Evolutionary conservation across 2,329 filamentous ascomycete genomes (phyloP).

Genomic region (Arthroderma sp.): DNA sequence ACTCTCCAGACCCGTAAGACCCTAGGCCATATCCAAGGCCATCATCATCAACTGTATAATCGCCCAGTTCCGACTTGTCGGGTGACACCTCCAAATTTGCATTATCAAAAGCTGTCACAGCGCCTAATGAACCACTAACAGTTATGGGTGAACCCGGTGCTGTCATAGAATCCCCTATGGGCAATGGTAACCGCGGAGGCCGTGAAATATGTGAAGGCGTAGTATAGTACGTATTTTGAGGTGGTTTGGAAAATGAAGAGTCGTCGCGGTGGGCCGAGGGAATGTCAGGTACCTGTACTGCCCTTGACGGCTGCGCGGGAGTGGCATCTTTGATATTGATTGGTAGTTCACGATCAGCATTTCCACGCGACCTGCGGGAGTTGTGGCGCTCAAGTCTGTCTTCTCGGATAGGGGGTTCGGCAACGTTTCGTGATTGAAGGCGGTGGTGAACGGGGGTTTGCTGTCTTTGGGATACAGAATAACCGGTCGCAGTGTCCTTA

Average conservation of each 20-base stretch:
- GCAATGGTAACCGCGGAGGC: conserved; percentile 81
- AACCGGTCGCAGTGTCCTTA: conserved; percentile 30
- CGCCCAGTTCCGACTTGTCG: conserved; percentile 43
- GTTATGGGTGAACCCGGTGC: conserved; percentile 84
- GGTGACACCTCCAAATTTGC: conserved; percentile 34
- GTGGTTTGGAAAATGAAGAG: conserved; percentile 20
- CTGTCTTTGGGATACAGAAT: conserved; percentile 23
- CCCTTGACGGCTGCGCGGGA: conserved; percentile 24
- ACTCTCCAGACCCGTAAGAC: conserved; percentile 45
- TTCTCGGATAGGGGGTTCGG: conserved; percentile 16
- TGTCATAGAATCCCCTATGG: conserved; percentile 83
- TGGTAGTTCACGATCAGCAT: conserved; percentile 14
- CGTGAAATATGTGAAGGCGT: conserved; percentile 31
- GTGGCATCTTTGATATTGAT: background rate
- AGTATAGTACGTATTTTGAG: conserved; percentile 36
- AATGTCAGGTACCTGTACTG: conserved; percentile 24
- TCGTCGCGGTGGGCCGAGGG: conserved; percentile 11
- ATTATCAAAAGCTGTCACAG: conserved; percentile 16
- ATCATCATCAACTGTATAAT: conserved; percentile 54
- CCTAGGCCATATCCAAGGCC: conserved; percentile 65
- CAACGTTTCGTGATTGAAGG: conserved; percentile 26
- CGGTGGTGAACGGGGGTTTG: conserved; percentile 27
- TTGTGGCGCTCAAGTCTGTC: conserved; percentile 16
- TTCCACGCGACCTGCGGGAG: conserved; percentile 11
- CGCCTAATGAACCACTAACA: conserved; percentile 46